phyloP scores from a whole-genome alignment of 1,284 basidiomycete species.

The Heliocybe sulcata region DNA sequence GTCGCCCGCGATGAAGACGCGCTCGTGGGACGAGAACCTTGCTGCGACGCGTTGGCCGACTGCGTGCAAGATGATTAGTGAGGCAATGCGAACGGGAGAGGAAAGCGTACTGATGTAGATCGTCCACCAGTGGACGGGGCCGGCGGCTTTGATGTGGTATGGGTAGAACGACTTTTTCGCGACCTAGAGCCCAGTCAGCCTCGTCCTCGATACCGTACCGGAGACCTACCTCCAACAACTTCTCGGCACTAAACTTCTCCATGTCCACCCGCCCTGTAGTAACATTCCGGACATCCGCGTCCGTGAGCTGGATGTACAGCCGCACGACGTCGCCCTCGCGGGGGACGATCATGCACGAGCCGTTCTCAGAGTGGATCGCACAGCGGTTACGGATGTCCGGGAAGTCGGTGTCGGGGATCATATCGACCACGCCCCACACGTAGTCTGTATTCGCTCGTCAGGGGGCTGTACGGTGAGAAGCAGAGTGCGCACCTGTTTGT shows the following conservation, averaged over 20 bases:
- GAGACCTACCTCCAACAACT: slow-evolving; percentile 58
- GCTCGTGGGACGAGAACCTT: slow-evolving; percentile 55
- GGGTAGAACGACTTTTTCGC: slow-evolving; percentile 38
- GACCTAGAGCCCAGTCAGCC: no score
- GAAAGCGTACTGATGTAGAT: slow-evolving; percentile 48
- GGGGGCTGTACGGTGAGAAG: no score
- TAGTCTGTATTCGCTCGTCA: no score
- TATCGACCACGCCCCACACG: slow-evolving; percentile 77
- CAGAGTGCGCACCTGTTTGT: slow-evolving; percentile 24
- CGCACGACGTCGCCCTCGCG: slow-evolving; percentile 67
- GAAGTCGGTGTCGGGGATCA: slow-evolving; percentile 66
- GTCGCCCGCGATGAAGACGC: slow-evolving; percentile 79
- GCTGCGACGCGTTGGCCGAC: slow-evolving; percentile 77
- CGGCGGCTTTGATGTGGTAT: slow-evolving; percentile 51
- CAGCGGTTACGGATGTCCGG: slow-evolving; percentile 74
- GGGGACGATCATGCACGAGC: slow-evolving; percentile 67
- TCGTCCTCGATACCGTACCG: no score
- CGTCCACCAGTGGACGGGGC: slow-evolving; percentile 75
- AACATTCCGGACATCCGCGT: slow-evolving; percentile 38
- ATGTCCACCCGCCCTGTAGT: slow-evolving; percentile 56
- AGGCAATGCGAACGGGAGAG: not conserved
- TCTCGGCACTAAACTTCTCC: slow-evolving; percentile 47
- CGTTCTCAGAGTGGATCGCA: slow-evolving; percentile 51
- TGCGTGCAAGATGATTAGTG: slow-evolving; percentile 8
- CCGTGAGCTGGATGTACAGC: slow-evolving; percentile 68